A percentile compares a stretch with the other conserved stretches of the same genome.
phyloP scores from a whole-genome alignment of 2,329 filamentous ascomycete species.

The Immersiporthe knoxdaviesiana region DNA sequence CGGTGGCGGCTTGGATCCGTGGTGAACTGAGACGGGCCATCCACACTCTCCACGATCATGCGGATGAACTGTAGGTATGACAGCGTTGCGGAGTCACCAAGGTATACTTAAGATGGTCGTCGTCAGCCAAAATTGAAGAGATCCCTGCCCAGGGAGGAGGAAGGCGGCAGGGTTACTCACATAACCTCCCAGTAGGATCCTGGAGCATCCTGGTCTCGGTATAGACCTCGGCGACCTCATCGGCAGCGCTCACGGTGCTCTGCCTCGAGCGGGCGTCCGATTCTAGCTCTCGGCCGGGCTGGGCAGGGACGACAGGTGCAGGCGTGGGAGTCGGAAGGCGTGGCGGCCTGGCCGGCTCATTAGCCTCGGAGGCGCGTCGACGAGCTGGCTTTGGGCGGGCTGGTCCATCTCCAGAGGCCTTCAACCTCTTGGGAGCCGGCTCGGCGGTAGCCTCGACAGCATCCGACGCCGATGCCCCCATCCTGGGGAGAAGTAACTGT shows the following conservation, averaged over 20 bases:
- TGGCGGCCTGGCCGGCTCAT: constrained; percentile 38
- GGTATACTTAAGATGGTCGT: constrained; percentile 45
- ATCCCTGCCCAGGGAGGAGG: not conserved
- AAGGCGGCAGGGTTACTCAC: constrained; percentile 45
- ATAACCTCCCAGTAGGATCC: constrained; percentile 59
- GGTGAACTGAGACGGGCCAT: constrained; percentile 61
- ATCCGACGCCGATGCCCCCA: constrained; percentile 27
- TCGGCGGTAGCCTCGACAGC: constrained; percentile 17
- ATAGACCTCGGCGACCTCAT: constrained; percentile 60
- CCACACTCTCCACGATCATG: constrained; percentile 59
- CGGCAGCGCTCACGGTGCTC: constrained; percentile 48
- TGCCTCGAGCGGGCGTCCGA: constrained; percentile 41
- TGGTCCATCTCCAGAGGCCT: constrained; percentile 29
- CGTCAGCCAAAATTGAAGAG: constrained; percentile 27
- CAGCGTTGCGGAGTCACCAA: constrained; percentile 65
- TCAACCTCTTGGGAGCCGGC: constrained; percentile 19
- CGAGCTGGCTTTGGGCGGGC: not conserved
- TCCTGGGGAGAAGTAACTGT: constrained; percentile 32
- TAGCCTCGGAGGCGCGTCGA: constrained; percentile 29
- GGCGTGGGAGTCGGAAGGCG: constrained; percentile 31
- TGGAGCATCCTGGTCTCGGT: constrained; percentile 61
- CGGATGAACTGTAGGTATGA: constrained; percentile 65
- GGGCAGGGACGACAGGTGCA: constrained; percentile 4
- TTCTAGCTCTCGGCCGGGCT: constrained; percentile 35
- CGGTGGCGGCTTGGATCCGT: constrained; percentile 59